Percentiles rank a stretch among this genome's conserved stretches.
Conservation (phyloP, 306 rosid species). For the Erythrophleum fordii region DNA sequence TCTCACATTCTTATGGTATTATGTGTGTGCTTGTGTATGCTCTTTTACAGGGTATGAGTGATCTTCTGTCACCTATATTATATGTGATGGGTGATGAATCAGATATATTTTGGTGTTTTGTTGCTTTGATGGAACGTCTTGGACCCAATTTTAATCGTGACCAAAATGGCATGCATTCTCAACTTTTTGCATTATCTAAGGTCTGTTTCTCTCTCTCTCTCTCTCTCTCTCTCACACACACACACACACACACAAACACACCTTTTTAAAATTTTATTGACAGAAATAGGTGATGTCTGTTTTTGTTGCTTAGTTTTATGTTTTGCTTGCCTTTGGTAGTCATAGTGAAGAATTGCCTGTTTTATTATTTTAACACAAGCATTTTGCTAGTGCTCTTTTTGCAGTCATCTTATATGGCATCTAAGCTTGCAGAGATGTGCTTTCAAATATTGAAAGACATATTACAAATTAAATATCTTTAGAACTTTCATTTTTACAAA, state of each 20-base stretch:
- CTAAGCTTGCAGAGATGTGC: conserved; percentile 6
- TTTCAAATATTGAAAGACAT: neutral
- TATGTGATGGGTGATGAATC: conserved; percentile 88
- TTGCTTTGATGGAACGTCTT: conserved; percentile 87
- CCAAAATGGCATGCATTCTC: conserved; percentile 99
- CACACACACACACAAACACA: neutral
- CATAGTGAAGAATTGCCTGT: neutral
- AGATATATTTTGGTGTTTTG: conserved; percentile 96
- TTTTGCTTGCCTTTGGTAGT: neutral
- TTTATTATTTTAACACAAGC: neutral
- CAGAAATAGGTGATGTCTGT: neutral
- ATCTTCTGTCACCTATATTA: conserved; percentile 92
- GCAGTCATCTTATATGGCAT: conserved; percentile 28
- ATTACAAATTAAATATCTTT: neutral
- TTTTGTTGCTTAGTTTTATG: conserved; percentile 11
- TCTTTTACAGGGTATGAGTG: conserved; percentile 91
- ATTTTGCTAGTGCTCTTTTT: neutral
- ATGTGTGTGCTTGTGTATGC: too few species aligned
- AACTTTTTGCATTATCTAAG: conserved; percentile 95
- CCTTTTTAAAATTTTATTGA: neutral
- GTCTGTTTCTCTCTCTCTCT: conserved; percentile 53
- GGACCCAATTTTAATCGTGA: conserved; percentile 99
- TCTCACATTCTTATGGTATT: neutral
- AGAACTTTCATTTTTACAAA: neutral
- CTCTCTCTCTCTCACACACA: conserved; percentile 36